These are phyloP conservation scores for Phytophthora tentaculata DNA, from an alignment of 352 stramenopile species.

Conservation along the genomic window DNA sequence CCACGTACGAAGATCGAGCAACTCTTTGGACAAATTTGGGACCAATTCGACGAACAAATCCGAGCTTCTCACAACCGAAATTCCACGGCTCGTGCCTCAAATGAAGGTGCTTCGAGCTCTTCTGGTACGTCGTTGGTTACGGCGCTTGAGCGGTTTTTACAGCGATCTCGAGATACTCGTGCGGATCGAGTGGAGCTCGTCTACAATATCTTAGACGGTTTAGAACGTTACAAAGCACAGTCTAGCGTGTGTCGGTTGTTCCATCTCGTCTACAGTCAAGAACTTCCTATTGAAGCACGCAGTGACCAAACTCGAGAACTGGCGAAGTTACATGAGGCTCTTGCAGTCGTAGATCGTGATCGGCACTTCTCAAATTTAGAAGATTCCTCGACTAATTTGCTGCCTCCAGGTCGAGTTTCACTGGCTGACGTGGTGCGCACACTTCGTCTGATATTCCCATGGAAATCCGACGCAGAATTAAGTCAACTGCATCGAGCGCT, in stretches of 20 bases:
- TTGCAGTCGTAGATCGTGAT: conserved; percentile 59
- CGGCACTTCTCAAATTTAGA: conserved; percentile 28
- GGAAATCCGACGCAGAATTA: conserved; percentile 59
- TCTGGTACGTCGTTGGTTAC: conserved; percentile 24
- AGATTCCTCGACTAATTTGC: neutral
- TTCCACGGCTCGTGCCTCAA: conserved; percentile 1
- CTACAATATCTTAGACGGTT: conserved; percentile 62
- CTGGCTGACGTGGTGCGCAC: conserved; percentile 55
- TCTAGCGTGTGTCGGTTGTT: conserved; percentile 69
- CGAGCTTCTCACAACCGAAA: conserved; percentile 42
- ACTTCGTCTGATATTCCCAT: conserved; percentile 60
- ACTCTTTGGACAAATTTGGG: conserved; percentile 62
- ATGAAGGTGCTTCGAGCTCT: neutral
- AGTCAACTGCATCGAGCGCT: conserved; percentile 52
- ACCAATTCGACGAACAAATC: conserved; percentile 63
- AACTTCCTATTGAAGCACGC: conserved; percentile 56
- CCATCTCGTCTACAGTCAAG: conserved; percentile 47
- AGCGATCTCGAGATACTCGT: conserved; percentile 37
- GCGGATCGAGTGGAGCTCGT: conserved; percentile 57
- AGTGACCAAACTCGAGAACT: conserved; percentile 54
- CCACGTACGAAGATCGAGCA: conserved; percentile 51
- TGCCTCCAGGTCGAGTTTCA: conserved; percentile 36
- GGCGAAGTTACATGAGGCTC: conserved; percentile 51
- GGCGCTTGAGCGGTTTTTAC: conserved; percentile 46
- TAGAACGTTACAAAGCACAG: conserved; percentile 46